These are phyloP conservation scores for Physocladia obscura DNA, from an alignment of 192 early-diverging fungal species.

Conservation along the genomic window DNA sequence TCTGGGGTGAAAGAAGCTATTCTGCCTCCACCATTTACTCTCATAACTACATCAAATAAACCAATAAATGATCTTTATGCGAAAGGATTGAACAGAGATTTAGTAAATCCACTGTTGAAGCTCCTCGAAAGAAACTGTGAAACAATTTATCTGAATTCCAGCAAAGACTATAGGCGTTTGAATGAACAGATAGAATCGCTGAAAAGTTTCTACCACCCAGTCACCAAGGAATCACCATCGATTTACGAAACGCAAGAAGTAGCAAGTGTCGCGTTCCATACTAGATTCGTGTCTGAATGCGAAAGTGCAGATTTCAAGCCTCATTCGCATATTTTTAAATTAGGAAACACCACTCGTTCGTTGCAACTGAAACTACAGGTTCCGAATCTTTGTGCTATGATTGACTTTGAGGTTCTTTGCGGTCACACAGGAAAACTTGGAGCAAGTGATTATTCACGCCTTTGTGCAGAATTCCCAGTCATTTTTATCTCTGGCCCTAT, in stretches of 20 bases:
- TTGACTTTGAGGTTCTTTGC: slow-evolving; percentile 1
- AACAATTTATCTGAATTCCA: background rate
- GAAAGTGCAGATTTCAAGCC: background rate
- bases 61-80: slow-evolving; percentile 6
- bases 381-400: background rate
- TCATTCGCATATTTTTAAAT: background rate
- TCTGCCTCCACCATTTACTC: background rate
- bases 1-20: background rate
- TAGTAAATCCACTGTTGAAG: background rate
- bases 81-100: background rate
- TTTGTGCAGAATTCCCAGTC: background rate
- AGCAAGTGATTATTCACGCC: background rate
- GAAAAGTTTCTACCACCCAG: slow-evolving; percentile 3
- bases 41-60: slow-evolving; percentile 22
- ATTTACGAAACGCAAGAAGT: background rate
- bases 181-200: background rate
- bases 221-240: background rate
- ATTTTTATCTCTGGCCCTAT: slow-evolving; percentile 3
- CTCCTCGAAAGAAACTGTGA: slow-evolving; percentile 12
- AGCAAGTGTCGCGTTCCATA: background rate
- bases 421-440: slow-evolving; percentile 14
- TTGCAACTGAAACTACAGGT: background rate
- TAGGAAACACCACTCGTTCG: background rate
- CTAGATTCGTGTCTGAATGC: background rate
- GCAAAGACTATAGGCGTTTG: background rate